Evolutionary conservation across 164 flowering plant genomes (phyloP), one percentile per base, ranked within the genome.

Genomic region (Stephania cephalantha): DNA sequence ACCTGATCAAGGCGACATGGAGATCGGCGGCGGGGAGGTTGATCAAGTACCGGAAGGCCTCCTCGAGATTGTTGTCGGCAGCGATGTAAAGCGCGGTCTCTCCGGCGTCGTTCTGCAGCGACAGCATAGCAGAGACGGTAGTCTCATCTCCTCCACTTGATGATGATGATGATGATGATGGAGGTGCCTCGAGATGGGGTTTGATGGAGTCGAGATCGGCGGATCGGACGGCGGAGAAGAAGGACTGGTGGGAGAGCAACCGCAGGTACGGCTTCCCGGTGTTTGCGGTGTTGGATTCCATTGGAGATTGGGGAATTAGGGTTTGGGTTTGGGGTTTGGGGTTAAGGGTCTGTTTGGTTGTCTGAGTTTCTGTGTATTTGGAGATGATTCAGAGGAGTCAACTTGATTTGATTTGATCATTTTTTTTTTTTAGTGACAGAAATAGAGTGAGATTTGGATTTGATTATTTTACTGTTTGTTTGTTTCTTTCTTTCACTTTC

Each of bases 41-140:
- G 63, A 93, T 75, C 91, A 95, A 84, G 80, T 86, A 90, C 3
- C 75, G 75, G 73, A 93, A 86, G 9, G 87, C 75, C 52, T 86
- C 90, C n/a, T 68, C 65, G 20, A 86, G 81, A 81, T 92, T 87
- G 74, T 83, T 83, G 73, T 86, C 90, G 2, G 97, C 96, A 1
- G 99, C 95, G 7, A 95, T 77, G 75, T 85, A 93, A 52, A 95
- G 71, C 8, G 90, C 87, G 7, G 98, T 95, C 78, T 90, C 93
- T 1, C 97, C 93, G 5, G 88, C 85, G 22, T 89, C 94, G 78
- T 87, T 95, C 80, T 87, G 88, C 78, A 88, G 31, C 31, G 86
- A 75, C 91, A 91, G 84, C 46, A 95, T 73, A 72, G 86, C 77
- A 53, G 89, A 73, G 20, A 83, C 66, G 8, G 78, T 46, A 68